Evolutionary conservation across 371 early-diverging fungal species (phyloP), one percentile per base, ranked within the genome.

Genomic region (Mucor plumbeus): DNA sequence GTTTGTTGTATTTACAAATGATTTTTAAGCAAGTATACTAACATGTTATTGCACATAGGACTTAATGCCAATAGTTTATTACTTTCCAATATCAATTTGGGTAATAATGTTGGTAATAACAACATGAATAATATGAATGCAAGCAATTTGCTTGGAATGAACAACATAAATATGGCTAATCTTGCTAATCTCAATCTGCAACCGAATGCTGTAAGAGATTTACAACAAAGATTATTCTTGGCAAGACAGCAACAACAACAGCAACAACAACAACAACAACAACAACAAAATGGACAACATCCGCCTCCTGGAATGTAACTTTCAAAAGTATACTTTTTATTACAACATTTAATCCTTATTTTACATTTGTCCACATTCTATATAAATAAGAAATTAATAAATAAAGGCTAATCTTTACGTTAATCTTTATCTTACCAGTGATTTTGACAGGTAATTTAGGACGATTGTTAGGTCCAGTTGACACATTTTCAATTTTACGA

Each of bases 401-500:
- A 56, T 56, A 33, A 36, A 56, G 17, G 15, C 36, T 26, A 26
- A 35, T 14, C 34, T 34, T 9, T 35, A 56, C 38, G 34, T 21
- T 41, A 41, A 34, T 41, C 43, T 3, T 38, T 13, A 13, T 59
- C 87, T 67, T 81, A 81, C 84, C 97, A 9, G 95, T 88, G 66
- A 98, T 95, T 40, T 91, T 85, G 8, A 99, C 94, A 3, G 90
- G 90, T n/a, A 96, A 67, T 71, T 91, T 94, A 5, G 97, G 97
- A 15, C 88, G 82, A 82, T 97, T 96, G 70, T 95, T 91, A 0
- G 90, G 88, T 13, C 95, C 97, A 7, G 95, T 95, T 14, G 91
- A 90, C 5, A 97, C 96, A 71, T 94, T 95, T 76, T 94, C 94
- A 65, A 98, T 95, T 77, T 94, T 95, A 62, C 94, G 85, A 26